phyloP scores from a whole-genome alignment of 768 basidiomycete genomes.

The Lactarius psammicola region DNA sequence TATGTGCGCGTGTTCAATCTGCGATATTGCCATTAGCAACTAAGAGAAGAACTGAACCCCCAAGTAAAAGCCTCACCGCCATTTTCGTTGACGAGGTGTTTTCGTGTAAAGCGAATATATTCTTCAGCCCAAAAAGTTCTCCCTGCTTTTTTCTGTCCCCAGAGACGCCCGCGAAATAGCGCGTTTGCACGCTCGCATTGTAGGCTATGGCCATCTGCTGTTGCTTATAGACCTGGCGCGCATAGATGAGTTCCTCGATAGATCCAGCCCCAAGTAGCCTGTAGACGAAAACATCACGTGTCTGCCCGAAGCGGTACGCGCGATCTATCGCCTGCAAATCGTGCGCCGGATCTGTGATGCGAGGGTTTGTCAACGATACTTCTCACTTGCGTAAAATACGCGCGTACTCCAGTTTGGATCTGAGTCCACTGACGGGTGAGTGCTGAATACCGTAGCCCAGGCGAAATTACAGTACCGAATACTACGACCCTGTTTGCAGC shows the following conservation, averaged over 20 bases:
- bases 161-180: constrained; percentile 82
- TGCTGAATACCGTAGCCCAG: background rate
- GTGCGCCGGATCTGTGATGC: constrained; percentile 80
- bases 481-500: constrained; percentile 94
- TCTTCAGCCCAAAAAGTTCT: constrained; percentile 82
- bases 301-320: constrained; percentile 85
- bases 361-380: constrained; percentile 2
- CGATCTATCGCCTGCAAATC: constrained; percentile 92
- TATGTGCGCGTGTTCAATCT: constrained; percentile 79
- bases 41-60: background rate
- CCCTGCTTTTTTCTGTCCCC: constrained; percentile 72
- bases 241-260: constrained; percentile 84
- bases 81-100: constrained; percentile 67
- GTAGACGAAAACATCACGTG: constrained; percentile 79
- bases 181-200: constrained; percentile 77
- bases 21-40: constrained; percentile 5
- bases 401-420: constrained; percentile 94
- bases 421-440: constrained; percentile 31
- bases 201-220: constrained; percentile 93
- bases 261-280: constrained; percentile 84
- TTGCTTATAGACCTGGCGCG: constrained; percentile 88
- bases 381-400: background rate
- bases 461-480: constrained; percentile 51
- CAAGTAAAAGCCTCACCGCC: constrained; percentile 47
- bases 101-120: constrained; percentile 80